Conservation (phyloP, 2,329 filamentous ascomycete species). For the Nigrospora sphaerica region DNA sequence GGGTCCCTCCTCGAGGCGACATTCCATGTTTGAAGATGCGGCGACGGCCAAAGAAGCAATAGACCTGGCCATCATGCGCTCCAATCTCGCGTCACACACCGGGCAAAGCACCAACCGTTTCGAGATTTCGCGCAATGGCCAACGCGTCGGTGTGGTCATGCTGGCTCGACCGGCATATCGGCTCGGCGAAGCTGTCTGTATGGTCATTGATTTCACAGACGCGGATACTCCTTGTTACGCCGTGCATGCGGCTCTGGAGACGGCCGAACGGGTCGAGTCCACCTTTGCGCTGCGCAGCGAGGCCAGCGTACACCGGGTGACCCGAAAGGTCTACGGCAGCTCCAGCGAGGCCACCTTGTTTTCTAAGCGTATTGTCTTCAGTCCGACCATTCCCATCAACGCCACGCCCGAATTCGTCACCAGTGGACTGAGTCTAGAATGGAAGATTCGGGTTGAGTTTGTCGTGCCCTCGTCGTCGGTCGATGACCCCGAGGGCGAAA, state of each 20-base stretch:
- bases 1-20: conserved; percentile 44
- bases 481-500: conserved; percentile 12
- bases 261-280: conserved; percentile 73
- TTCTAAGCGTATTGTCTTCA: conserved; percentile 71
- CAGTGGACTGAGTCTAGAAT: conserved; percentile 77
- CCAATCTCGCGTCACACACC: conserved; percentile 58
- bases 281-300: conserved; percentile 77
- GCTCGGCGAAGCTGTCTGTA: conserved; percentile 78
- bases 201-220: conserved; percentile 75
- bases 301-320: conserved; percentile 80
- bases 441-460: conserved; percentile 88
- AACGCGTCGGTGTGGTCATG: conserved; percentile 83
- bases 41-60: conserved; percentile 75
- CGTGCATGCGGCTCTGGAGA: conserved; percentile 77
- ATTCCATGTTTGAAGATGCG: conserved; percentile 48
- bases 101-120: conserved; percentile 86
- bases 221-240: conserved; percentile 79
- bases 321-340: conserved; percentile 71
- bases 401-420: conserved; percentile 92
- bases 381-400: conserved; percentile 70
- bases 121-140: conserved; percentile 88
- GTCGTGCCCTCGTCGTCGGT: conserved; percentile 59
- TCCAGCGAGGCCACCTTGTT: conserved; percentile 79
- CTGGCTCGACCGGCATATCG: conserved; percentile 83
- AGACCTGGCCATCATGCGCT: conserved; percentile 81